Evolutionary conservation across 768 basidiomycete genomes (phyloP).

Genomic region (Lactifluus rugatus): DNA sequence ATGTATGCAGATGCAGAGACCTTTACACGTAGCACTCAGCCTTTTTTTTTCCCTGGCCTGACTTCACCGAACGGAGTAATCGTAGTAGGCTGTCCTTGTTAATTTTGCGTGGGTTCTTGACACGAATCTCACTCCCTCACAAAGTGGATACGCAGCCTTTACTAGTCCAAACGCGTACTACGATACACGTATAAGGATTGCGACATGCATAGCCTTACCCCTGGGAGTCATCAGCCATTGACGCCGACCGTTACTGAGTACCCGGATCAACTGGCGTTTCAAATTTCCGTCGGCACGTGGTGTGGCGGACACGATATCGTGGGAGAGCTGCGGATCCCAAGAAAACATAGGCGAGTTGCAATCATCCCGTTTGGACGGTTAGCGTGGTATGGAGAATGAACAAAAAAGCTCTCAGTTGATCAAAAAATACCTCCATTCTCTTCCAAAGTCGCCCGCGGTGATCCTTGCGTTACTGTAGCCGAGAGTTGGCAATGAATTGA

Average conservation of each 20-base stretch:
- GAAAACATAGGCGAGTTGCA: background rate
- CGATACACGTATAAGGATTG: background rate
- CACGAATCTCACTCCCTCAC: constrained; percentile 9
- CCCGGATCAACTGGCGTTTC: background rate
- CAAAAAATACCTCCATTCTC: background rate
- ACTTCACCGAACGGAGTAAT: background rate
- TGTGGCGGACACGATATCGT: background rate
- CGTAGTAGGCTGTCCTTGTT: background rate
- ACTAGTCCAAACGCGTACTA: constrained; percentile 4
- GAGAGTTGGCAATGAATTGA: background rate
- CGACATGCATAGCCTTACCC: background rate
- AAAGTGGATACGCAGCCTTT: background rate
- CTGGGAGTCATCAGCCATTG: background rate
- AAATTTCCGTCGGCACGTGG: background rate
- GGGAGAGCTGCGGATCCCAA: background rate
- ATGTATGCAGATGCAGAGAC: background rate
- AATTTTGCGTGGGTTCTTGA: constrained; percentile 1
- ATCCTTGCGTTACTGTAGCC: background rate
- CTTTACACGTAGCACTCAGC: constrained; percentile 2
- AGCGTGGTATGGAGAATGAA: background rate
- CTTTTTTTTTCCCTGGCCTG: constrained; percentile 1
- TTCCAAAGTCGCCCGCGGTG: background rate
- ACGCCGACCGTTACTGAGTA: background rate
- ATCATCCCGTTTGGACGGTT: background rate
- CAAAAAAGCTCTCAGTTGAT: background rate